Conservation (phyloP, 305 asterid genomes). For the Fraxinus platypoda region DNA sequence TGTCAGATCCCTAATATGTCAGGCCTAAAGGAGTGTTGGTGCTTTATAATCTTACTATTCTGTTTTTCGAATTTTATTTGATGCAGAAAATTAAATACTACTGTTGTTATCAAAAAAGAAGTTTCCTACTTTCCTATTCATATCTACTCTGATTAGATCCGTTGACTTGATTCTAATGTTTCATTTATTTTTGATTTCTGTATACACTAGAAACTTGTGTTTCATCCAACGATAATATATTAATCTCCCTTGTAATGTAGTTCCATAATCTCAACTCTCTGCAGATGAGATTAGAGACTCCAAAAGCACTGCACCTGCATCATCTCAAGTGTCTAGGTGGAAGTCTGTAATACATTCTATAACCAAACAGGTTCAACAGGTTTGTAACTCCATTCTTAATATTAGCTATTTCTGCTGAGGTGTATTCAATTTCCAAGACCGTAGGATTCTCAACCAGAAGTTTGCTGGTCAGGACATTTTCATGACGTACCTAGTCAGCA, state of each 20-base stretch:
- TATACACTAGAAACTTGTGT: background rate
- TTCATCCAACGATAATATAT: constrained; percentile 8
- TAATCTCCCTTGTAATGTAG: constrained; percentile 13
- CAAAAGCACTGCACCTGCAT: constrained; percentile 39
- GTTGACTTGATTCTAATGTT: background rate
- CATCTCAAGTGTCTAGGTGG: constrained; percentile 78
- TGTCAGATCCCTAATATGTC: background rate
- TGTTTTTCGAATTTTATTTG: background rate
- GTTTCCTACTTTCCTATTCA: background rate
- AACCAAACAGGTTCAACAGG: constrained; percentile 96
- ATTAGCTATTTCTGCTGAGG: constrained; percentile 14
- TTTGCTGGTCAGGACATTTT: constrained; percentile 17
- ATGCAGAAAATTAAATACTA: background rate
- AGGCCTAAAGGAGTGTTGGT: background rate
- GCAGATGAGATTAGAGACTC: constrained; percentile 57
- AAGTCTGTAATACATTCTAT: constrained; percentile 73
- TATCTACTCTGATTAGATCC: background rate
- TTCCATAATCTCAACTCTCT: constrained; percentile 22
- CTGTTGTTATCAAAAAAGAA: background rate
- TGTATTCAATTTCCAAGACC: constrained; percentile 3
- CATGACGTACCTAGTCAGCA: constrained; percentile 3
- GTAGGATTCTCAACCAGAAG: constrained; percentile 12
- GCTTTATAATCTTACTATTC: background rate
- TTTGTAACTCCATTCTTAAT: constrained; percentile 31
- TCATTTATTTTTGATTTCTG: background rate